Conservation (phyloP, 306 rosid genomes). For the Biancaea sappan region DNA sequence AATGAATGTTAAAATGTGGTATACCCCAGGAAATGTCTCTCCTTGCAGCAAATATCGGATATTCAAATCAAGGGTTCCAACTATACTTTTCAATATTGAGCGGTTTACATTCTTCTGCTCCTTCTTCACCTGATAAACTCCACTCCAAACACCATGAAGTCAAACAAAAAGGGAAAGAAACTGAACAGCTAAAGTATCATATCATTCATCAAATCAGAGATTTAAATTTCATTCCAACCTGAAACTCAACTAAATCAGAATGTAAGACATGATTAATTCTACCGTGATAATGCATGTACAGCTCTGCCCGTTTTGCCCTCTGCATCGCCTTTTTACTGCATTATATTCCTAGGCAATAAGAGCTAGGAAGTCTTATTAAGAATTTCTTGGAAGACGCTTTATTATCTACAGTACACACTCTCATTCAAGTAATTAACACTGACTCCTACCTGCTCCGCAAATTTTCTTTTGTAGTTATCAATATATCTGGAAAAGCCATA, state of each 20-base stretch:
- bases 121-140: constrained; percentile 78
- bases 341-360: constrained; percentile 55
- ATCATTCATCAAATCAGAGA: neutral
- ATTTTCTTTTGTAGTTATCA: constrained; percentile 65
- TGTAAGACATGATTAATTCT: constrained; percentile 28
- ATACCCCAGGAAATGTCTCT: constrained; percentile 94
- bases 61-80: constrained; percentile 91
- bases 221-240: constrained; percentile 23
- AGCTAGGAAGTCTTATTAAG: constrained; percentile 9
- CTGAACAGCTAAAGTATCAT: neutral
- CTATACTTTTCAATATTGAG: constrained; percentile 66
- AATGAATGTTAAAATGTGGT: constrained; percentile 16
- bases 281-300: constrained; percentile 81
- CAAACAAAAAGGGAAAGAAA: constrained; percentile 17
- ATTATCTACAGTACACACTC: constrained; percentile 1
- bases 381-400: constrained; percentile 21
- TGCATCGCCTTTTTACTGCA: constrained; percentile 54
- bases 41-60: constrained; percentile 69
- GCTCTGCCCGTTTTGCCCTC: constrained; percentile 48
- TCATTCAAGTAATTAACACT: neutral
- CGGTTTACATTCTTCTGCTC: constrained; percentile 62
- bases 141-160: constrained; percentile 42
- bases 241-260: constrained; percentile 18
- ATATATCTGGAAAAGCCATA: constrained; percentile 59
- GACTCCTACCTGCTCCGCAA: constrained; percentile 61